These are phyloP conservation scores for Zasmidium citrigriseum DNA, from an alignment of 2,329 filamentous ascomycete species.

Conservation along the genomic window DNA sequence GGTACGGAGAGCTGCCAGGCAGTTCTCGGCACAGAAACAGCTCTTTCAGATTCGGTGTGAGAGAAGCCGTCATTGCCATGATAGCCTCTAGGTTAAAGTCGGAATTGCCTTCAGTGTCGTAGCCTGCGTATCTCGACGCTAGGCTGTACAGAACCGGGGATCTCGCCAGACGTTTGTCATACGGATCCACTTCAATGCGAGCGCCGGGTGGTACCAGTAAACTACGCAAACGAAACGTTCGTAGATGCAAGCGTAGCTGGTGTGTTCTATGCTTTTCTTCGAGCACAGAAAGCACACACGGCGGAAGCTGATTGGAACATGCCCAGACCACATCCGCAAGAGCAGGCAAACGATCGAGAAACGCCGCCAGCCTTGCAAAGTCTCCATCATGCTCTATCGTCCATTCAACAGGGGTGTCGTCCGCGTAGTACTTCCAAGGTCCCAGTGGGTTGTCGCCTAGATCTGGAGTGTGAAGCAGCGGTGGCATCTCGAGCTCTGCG, in stretches of 20 bases:
- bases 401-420: not conserved
- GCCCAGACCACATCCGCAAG: not conserved
- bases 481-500: not conserved
- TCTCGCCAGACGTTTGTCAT: not conserved
- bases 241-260: not conserved
- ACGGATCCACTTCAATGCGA: not conserved
- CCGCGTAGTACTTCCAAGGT: not conserved
- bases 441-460: not conserved
- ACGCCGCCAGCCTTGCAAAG: not conserved
- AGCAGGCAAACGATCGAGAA: not conserved
- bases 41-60: not conserved
- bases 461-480: not conserved
- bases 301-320: not conserved
- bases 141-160: not conserved
- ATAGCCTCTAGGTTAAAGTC: not conserved
- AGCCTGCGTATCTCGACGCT: not conserved
- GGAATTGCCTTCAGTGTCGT: not conserved
- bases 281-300: not conserved
- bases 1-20: not conserved
- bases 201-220: not conserved
- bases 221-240: not conserved
- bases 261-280: not conserved
- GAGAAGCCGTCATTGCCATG: not conserved
- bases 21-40: not conserved
- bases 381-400: not conserved